Evolutionary conservation across 1,284 basidiomycete species (phyloP).

Genomic region (Caloboletus inedulis): DNA sequence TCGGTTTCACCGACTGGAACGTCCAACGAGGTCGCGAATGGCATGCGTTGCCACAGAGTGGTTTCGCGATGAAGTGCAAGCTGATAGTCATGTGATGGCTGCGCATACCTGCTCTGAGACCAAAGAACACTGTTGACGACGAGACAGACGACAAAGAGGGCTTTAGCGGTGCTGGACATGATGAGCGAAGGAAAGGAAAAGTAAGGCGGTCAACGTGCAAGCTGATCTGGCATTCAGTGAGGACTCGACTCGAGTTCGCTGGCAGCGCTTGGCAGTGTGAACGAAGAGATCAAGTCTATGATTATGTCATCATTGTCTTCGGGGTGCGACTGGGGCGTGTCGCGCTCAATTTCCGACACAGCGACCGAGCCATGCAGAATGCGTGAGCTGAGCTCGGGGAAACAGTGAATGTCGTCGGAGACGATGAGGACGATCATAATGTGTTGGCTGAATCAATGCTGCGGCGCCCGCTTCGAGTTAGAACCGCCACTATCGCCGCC

Average conservation of each 20-base stretch:
- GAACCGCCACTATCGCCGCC: constrained; percentile 7
- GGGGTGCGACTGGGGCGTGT: neutral
- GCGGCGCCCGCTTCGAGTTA: neutral
- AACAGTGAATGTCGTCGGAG: neutral
- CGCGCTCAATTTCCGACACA: constrained; percentile 7
- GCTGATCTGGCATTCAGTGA: constrained; percentile 3
- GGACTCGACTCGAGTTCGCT: neutral
- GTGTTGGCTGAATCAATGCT: neutral
- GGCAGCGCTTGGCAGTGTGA: neutral
- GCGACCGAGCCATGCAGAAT: constrained; percentile 2
- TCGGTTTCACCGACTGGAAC: constrained; percentile 5
- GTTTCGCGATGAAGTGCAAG: constrained; percentile 10
- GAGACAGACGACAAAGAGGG: constrained; percentile 50
- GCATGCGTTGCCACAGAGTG: constrained; percentile 11
- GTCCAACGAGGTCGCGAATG: neutral
- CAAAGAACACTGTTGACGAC: constrained; percentile 57
- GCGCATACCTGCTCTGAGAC: constrained; percentile 60
- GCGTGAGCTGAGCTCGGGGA: neutral
- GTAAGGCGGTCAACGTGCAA: constrained; percentile 3
- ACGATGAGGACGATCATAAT: neutral
- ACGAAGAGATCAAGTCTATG: neutral
- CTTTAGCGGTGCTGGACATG: constrained; percentile 44
- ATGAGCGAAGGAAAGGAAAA: neutral
- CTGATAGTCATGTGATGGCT: constrained; percentile 25
- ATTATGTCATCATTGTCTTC: constrained; percentile 10